phyloP scores from a whole-genome alignment of 768 basidiomycete genomes.

The Rhodotorula graminis region DNA sequence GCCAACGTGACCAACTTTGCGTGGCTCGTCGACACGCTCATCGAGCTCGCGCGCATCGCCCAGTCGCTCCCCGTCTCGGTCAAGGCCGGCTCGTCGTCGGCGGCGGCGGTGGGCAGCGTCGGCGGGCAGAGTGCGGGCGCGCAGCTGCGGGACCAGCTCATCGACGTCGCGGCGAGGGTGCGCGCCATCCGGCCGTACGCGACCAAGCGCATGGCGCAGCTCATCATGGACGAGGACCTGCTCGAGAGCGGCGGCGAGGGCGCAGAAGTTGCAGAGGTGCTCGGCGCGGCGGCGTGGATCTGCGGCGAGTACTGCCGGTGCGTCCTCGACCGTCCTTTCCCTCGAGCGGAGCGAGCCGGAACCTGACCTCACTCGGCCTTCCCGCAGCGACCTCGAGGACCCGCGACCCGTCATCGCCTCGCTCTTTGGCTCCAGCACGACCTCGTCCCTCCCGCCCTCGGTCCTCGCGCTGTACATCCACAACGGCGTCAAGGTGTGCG shows the following conservation, averaged over 20 bases:
- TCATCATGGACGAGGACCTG: conserved; percentile 73
- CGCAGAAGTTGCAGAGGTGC: conserved; percentile 59
- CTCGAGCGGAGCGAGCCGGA: not conserved
- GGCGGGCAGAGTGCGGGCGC: conserved; percentile 61
- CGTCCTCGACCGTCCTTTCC: not conserved
- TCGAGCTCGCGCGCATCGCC: conserved; percentile 84
- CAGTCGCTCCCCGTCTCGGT: conserved; percentile 26
- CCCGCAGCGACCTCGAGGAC: conserved; percentile 65
- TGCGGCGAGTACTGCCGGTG: conserved; percentile 86
- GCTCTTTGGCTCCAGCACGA: conserved; percentile 58
- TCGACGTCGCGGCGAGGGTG: conserved; percentile 82
- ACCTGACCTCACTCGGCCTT: not conserved
- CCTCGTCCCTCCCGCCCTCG: conserved; percentile 56
- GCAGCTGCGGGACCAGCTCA: conserved; percentile 73
- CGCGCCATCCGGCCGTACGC: conserved; percentile 68
- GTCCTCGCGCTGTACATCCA: conserved; percentile 76
- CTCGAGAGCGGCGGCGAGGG: conserved; percentile 46
- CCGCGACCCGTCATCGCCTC: conserved; percentile 68
- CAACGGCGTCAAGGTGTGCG: conserved; percentile 78
- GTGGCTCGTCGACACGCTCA: conserved; percentile 92
- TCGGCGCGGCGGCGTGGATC: conserved; percentile 95
- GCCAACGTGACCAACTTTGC: conserved; percentile 87
- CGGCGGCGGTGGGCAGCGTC: conserved; percentile 35
- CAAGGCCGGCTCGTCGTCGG: not conserved
- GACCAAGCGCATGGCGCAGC: conserved; percentile 73